These are phyloP conservation scores for Penstemon newberryi DNA, from an alignment of 257 asterid genomes.

Conservation along the genomic window DNA sequence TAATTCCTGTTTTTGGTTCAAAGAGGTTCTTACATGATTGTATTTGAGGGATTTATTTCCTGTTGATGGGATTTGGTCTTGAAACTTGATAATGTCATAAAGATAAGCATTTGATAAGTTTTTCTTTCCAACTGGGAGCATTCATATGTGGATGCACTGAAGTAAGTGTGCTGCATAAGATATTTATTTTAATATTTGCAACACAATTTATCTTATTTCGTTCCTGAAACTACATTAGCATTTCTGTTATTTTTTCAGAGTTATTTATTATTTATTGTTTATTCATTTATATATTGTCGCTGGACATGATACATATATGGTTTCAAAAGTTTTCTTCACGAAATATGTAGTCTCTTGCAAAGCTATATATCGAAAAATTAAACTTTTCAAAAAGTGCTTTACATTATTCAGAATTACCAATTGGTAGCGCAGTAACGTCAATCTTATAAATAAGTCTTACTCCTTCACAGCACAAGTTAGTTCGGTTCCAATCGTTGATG, in stretches of 20 bases:
- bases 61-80: not conserved
- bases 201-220: not conserved
- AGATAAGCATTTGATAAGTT: not conserved
- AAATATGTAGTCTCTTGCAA: not conserved
- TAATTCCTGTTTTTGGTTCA: too few relatives aligned
- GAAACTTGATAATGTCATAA: not conserved
- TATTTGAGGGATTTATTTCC: not conserved
- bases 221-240: slow-evolving; percentile 1
- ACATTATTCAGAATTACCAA: slow-evolving; percentile 8
- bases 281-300: too few relatives aligned
- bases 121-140: not conserved
- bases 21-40: not conserved
- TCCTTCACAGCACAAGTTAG: slow-evolving; percentile 80
- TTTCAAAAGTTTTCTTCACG: not conserved
- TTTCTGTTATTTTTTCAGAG: too few relatives aligned
- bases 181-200: slow-evolving; percentile 12
- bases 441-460: slow-evolving; percentile 22
- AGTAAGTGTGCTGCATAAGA: slow-evolving; percentile 10
- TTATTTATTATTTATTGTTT: too few relatives aligned
- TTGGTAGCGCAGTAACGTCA: slow-evolving; percentile 12
- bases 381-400: not conserved
- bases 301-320: not conserved
- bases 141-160: slow-evolving; percentile 8
- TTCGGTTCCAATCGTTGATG: slow-evolving; percentile 90
- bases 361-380: not conserved